Evolutionary conservation across 1,139 yeast species (phyloP), one percentile per base, ranked within the genome.

Genomic region (Taphrina wiesneri): DNA sequence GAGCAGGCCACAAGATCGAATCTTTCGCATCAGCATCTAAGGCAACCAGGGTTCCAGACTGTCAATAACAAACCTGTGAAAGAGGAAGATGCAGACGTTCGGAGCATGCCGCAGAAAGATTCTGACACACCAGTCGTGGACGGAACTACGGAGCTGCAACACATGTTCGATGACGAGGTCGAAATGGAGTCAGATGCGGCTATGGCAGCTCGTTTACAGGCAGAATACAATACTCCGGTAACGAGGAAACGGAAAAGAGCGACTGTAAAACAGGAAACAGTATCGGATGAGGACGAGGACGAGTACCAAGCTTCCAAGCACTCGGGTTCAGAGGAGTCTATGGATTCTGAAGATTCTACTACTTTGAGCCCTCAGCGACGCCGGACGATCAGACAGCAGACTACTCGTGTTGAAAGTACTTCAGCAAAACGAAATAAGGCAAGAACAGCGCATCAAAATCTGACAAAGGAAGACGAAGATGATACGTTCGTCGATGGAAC

Each of bases 11-110:
- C 51, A n/a, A 46, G 23, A 32, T 41, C 36, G 15, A 30, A 25
- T 47, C 39, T 66, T 60, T 74, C 83, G 46, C 85, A 82, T 69
- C 81, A 79, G 69, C 75, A 80, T 57, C 73, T 83, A 28, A 72
- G 80, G 13, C 71, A 77, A 3, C 85, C 85, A 0, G 85, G 85
- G 0, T 57, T 67, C 23, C 36, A 49, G 36, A 15, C 36, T 26
- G 23, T 49, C 54, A 17, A 21, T 2, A 21, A 2, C 21, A 9
- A 9, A 9, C 7, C 2, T n/a, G 21, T 45, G 28, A 45, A 45
- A 9, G 4, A 21, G 28, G 49, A 45, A 6, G 3, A 23, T 3
- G n/a, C 19, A 5, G 17, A 69, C 30, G 69, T 62, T 21, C 28
- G 73, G 72, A 53, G 79, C 15, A 3, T 9, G 17, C 2, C 26